Evolutionary conservation across 306 rosid species (phyloP), one percentile per base, ranked within the genome.

Genomic region (Corylus americana): DNA sequence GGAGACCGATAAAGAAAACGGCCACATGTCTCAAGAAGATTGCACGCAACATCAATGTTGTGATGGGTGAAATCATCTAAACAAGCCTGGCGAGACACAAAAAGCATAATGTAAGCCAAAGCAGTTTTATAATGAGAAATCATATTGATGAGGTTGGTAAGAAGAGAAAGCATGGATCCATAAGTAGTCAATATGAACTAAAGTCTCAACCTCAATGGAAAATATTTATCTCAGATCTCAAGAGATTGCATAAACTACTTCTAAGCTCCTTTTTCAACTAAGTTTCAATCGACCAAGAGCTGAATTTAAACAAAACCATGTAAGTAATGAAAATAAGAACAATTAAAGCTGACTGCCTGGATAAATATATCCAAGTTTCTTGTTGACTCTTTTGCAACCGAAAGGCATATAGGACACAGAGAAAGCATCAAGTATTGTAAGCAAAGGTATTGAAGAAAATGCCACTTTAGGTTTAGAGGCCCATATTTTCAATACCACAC

Each of bases 11-110:
- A 96, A 75, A 96, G 91, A 86, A 90, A 96, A 79, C 99, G 99
- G 31, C 99, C 99, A 81, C 94, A 93, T 17, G 98, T 91, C 91
- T 96, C 99, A 16, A 96, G 96, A 81, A 96, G 98, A 88, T 91
- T 93, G 89, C 98, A 96, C 62, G 99, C 98, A 84, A 96, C 98
- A 80, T 96, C 99, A 87, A 96, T 96, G 91, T 96, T 96, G 86
- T 96, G 99, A 84, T 96, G 99, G 74, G 90, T 87, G 89, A 96
- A 96, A 85, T 96, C 99, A 82, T 96, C 99, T 81, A 96, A 84
- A 86, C 99, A 96, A 78, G 99, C 97, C 99, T 96, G 90, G 66
- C 74, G 68, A 74, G 72, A 70, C 53, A 57, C 67, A 67, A 12
- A 71, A 64, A 62, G 69, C 61, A 71, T 76, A 84, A 79, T 51